Conservation (phyloP, 495 filamentous ascomycete species). For the Penicillium soppii region DNA sequence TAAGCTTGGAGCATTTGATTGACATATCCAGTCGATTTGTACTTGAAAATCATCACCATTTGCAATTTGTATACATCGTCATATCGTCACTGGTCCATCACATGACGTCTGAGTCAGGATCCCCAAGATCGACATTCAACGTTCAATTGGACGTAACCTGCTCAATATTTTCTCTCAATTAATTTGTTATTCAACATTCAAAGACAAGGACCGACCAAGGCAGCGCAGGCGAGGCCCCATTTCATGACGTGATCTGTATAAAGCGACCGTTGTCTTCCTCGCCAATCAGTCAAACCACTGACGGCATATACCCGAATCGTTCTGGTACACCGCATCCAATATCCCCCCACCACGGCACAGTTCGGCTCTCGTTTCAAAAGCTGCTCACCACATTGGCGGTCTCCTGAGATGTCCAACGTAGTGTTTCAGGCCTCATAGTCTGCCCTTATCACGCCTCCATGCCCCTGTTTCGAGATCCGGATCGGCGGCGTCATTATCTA, state of each 20-base stretch:
- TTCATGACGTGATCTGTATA: conserved; percentile 2
- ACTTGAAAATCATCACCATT: too few relatives aligned
- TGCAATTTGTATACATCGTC: too few relatives aligned
- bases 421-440: conserved; percentile 16
- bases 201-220: not conserved
- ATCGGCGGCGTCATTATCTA: conserved; percentile 32
- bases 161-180: conserved; percentile 2
- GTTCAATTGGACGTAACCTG: not conserved
- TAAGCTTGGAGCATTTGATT: too few relatives aligned
- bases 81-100: conserved; percentile 10
- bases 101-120: conserved; percentile 12
- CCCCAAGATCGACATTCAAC: conserved; percentile 7
- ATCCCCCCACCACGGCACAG: conserved; percentile 19
- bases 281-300: conserved; percentile 14
- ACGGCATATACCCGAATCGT: conserved; percentile 18
- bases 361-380: conserved; percentile 10
- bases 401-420: conserved; percentile 21
- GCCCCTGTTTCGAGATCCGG: conserved; percentile 42
- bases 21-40: too few relatives aligned
- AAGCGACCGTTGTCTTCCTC: conserved; percentile 11
- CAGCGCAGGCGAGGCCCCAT: not conserved
- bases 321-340: conserved; percentile 27
- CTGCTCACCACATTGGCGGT: conserved; percentile 21
- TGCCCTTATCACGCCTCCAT: conserved; percentile 25
- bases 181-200: not conserved